Evolutionary conservation across 129 eudicot genomes (phyloP).

Genomic region (Ambrosia trifida): DNA sequence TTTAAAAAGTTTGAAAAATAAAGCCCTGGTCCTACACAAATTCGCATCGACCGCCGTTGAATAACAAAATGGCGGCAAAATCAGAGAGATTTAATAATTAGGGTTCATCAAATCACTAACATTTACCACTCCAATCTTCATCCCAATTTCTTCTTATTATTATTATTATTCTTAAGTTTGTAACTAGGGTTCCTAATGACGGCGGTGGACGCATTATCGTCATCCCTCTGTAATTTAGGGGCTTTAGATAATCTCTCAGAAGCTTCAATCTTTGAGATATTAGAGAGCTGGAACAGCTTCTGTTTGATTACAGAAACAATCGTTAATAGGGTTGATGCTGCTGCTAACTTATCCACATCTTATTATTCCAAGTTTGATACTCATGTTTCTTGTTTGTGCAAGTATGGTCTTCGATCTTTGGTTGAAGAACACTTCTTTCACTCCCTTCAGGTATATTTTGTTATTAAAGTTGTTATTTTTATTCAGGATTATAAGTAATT

Average conservation of each 20-base stretch:
- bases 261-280: constrained; percentile 51
- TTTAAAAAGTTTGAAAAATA: no score
- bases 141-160: background rate
- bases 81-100: background rate
- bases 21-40: no score
- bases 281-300: constrained; percentile 66
- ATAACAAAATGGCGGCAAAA: constrained; percentile 21
- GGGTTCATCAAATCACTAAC: background rate
- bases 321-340: constrained; percentile 22
- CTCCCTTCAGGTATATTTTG: constrained; percentile 30
- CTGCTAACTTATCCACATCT: constrained; percentile 11
- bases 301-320: constrained; percentile 41
- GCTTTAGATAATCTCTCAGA: constrained; percentile 50
- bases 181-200: constrained; percentile 38
- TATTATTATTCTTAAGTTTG: background rate
- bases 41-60: no score
- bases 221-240: constrained; percentile 51
- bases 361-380: constrained; percentile 25
- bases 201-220: constrained; percentile 43
- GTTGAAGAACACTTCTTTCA: constrained; percentile 35
- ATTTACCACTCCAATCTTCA: constrained; percentile 13
- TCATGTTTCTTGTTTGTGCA: constrained; percentile 25
- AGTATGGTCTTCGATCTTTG: constrained; percentile 26
- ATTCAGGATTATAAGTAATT: background rate
- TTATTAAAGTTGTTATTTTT: background rate